Percentiles rank a stretch among this genome's conserved stretches.
phyloP scores from a whole-genome alignment of 208 protist species.

The Leptomonas seymouri region DNA sequence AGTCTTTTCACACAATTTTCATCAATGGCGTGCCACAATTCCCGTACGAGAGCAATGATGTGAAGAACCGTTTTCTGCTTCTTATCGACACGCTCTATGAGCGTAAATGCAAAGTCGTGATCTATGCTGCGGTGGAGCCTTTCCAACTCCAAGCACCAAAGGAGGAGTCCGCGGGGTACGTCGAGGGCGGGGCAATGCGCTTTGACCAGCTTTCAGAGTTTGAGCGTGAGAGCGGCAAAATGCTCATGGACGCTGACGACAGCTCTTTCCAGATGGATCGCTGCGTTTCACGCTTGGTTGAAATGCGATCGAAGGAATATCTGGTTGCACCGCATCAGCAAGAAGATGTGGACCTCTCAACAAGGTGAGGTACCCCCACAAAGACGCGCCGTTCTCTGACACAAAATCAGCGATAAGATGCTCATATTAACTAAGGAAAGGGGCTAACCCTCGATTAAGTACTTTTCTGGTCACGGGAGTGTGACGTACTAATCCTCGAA shows the following conservation, averaged over 20 bases:
- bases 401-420: neutral
- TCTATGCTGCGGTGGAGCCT: constrained; percentile 67
- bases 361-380: constrained; percentile 11
- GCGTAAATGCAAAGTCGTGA: constrained; percentile 79
- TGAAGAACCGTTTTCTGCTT: constrained; percentile 88
- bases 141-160: constrained; percentile 51
- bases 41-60: constrained; percentile 70
- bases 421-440: constrained; percentile 10
- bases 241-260: constrained; percentile 70
- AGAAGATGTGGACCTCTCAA: constrained; percentile 29
- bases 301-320: constrained; percentile 91
- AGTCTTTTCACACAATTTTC: constrained; percentile 89
- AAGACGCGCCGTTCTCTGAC: neutral
- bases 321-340: constrained; percentile 60
- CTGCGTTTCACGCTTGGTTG: constrained; percentile 81
- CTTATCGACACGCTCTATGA: constrained; percentile 92
- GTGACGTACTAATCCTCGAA: too few species aligned
- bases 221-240: constrained; percentile 71
- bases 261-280: constrained; percentile 88
- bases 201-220: constrained; percentile 68
- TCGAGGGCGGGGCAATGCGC: constrained; percentile 21
- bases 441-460: too few species aligned
- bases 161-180: constrained; percentile 29
- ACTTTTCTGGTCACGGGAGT: too few species aligned
- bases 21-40: constrained; percentile 86